Conservation (phyloP, 1,139 yeast genomes). For the Nadsonia commutata region DNA sequence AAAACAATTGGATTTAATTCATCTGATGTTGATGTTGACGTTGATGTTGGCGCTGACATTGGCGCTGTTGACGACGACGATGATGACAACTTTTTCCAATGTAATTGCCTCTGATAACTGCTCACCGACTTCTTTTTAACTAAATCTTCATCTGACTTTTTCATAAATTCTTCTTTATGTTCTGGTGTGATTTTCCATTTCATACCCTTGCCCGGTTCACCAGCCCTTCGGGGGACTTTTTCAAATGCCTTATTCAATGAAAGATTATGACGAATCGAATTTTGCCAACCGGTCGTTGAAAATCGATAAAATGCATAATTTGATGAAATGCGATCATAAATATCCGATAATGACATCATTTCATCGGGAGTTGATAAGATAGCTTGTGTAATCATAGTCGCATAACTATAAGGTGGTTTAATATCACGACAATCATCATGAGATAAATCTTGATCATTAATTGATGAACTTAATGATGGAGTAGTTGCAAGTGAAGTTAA, state of each 20-base stretch:
- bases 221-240: conserved; percentile 86
- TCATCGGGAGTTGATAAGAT: conserved; percentile 80
- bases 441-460: conserved; percentile 56
- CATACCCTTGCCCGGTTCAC: conserved; percentile 98
- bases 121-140: conserved; percentile 25
- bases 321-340: conserved; percentile 76
- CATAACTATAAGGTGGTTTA: conserved; percentile 94
- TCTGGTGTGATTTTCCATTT: conserved; percentile 92
- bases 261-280: conserved; percentile 68
- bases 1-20: too few species aligned
- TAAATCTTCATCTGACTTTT: conserved; percentile 44
- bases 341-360: conserved; percentile 77
- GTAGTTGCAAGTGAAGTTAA: too few species aligned
- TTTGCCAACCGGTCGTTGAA: conserved; percentile 93
- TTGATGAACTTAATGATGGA: too few species aligned
- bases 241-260: conserved; percentile 80
- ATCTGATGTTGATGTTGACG: conserved; percentile 9
- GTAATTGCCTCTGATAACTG: not conserved
- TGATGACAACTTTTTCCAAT: not conserved
- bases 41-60: conserved; percentile 4
- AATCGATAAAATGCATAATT: conserved; percentile 86
- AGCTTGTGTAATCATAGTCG: conserved; percentile 97
- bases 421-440: conserved; percentile 81
- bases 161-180: conserved; percentile 70
- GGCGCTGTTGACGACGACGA: conserved; percentile 2